Percentiles rank a stretch among this genome's conserved stretches.
Conservation (phyloP, 306 rosid species). For the Adenanthera pavonina region DNA sequence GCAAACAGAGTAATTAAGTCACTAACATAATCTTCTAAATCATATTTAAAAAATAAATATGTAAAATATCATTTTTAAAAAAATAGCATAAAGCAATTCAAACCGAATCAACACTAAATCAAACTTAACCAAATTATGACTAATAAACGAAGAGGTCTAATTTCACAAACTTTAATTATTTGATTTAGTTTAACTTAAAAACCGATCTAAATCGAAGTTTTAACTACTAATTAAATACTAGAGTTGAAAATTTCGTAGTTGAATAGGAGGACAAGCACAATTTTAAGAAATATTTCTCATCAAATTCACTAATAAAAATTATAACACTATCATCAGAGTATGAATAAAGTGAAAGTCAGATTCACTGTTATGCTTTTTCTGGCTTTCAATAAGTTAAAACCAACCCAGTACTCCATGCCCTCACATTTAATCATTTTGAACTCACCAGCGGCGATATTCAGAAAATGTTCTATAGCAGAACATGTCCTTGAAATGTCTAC, state of each 20-base stretch:
- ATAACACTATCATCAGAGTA: neutral
- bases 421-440: neutral
- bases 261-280: neutral
- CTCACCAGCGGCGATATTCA: neutral
- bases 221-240: neutral
- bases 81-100: too few species aligned
- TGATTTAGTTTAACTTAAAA: neutral
- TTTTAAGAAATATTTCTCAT: neutral
- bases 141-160: too few species aligned
- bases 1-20: neutral
- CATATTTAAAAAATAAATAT: neutral
- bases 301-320: neutral
- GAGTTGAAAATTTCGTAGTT: too few species aligned
- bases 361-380: neutral
- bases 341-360: neutral
- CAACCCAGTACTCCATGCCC: neutral
- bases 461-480: neutral
- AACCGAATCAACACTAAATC: too few species aligned
- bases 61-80: neutral
- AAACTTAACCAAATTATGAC: too few species aligned
- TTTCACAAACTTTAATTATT: too few species aligned
- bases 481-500: slow-evolving; percentile 18
- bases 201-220: neutral
- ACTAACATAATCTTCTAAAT: neutral
- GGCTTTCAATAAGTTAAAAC: slow-evolving; percentile 17